Evolutionary conservation across 768 basidiomycete species (phyloP), one percentile per base, ranked within the genome.

Genomic region (Dentipellis sp.): DNA sequence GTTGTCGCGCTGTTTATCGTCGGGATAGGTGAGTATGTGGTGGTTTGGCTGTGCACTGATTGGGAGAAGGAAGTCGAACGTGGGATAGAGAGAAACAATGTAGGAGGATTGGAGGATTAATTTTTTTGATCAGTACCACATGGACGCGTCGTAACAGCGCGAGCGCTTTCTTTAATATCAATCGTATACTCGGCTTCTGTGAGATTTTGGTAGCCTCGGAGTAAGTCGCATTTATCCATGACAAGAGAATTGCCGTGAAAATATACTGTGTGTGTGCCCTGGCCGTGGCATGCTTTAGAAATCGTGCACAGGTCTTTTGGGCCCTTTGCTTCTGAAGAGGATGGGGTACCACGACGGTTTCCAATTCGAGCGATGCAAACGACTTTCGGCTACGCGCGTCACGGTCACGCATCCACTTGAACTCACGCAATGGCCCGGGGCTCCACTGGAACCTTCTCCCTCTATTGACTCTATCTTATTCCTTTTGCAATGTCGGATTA

Each of bases 1-100:
- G 86, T 87, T 34, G 72, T 88, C 21, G 88, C 82, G 0, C 70
- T 91, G 5, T 86, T 86, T 63, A 74, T 80, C 2, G 84, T 89
- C n/a, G 86, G 84, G 0, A 59, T 84, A 12, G 76, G 81, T 19
- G 86, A 88, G 68, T 87, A 87, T 56, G 68, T 63, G 5, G 81
- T 81, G 9, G 81, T 88, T 7, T 78, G 78, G 71, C 66, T 76
- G 16, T 74, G 74, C 0, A 80, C 78, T 11, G 62, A 78, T 54
- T 80, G 78, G 78, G 72, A 78, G 22, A 64, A 67, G 23, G 78
- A 79, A 58, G 63, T 80, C 14, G 62, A 62, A 54, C 72, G 69
- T 52, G 76, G 77, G 0, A 65, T 75, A 1, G 57, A 61, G 37
- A 65, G 76, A 35, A 74, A 74, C 55, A 53, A 53, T 3, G 42